phyloP scores from a whole-genome alignment of 257 asterid species.

The Solanum clarkiae region DNA sequence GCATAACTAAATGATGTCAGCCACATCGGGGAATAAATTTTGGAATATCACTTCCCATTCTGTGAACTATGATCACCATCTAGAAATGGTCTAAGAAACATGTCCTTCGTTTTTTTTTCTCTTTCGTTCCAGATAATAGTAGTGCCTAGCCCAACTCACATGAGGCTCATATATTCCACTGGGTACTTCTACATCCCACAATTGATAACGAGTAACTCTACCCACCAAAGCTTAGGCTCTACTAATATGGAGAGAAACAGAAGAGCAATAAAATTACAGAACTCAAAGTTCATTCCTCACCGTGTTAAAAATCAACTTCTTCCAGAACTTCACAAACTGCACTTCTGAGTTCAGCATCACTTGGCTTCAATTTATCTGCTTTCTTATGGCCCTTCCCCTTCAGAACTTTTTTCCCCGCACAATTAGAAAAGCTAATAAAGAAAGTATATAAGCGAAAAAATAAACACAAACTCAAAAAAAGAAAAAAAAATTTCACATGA shows the following conservation, averaged over 20 bases:
- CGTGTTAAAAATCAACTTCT: conserved; percentile 14
- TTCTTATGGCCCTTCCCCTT: no score
- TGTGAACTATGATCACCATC: no score
- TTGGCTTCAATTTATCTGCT: no score
- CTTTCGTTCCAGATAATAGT: no score
- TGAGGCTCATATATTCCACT: neutral
- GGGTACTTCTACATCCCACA: neutral
- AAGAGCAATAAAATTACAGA: neutral
- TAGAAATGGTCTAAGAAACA: no score
- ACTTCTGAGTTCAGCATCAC: no score
- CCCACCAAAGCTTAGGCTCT: neutral
- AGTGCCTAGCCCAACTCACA: neutral
- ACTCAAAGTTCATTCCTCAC: conserved; percentile 18
- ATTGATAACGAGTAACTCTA: neutral
- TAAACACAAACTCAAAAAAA: neutral
- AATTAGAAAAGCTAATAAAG: no score
- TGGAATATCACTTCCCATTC: neutral
- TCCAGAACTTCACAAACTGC: no score
- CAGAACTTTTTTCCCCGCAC: no score
- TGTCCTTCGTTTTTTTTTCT: no score
- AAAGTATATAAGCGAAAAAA: neutral
- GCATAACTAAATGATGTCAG: conserved; percentile 3
- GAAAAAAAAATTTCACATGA: neutral
- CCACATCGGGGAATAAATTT: neutral
- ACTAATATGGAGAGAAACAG: neutral